Conservation (phyloP, 306 rosid species). For the Rubus idaeus region DNA sequence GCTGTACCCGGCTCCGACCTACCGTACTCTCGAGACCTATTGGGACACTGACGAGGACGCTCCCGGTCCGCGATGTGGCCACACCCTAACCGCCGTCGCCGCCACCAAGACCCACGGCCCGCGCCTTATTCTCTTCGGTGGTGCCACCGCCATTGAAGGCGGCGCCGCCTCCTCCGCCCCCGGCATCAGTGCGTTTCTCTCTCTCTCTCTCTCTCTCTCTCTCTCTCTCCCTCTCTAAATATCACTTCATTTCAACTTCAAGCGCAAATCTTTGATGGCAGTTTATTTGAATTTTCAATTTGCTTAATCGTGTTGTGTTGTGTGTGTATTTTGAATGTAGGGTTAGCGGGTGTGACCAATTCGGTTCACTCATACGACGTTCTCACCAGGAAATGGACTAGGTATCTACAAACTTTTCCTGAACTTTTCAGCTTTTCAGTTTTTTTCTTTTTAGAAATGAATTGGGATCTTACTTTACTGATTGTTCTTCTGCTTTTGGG, state of each 20-base stretch:
- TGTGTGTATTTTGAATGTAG: slow-evolving; percentile 32
- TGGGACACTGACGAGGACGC: slow-evolving; percentile 95
- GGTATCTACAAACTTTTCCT: slow-evolving; percentile 40
- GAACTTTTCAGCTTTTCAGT: background rate
- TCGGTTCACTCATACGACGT: slow-evolving; percentile 88
- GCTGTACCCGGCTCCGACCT: slow-evolving; percentile 87
- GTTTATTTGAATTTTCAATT: background rate
- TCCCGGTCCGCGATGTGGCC: slow-evolving; percentile 93
- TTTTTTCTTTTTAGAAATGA: slow-evolving; percentile 19
- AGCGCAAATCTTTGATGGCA: background rate
- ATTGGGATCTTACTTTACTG: slow-evolving; percentile 26
- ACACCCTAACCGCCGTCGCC: slow-evolving; percentile 90
- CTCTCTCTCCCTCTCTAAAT: no score
- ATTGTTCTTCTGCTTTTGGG: slow-evolving; percentile 28
- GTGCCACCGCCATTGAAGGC: slow-evolving; percentile 98
- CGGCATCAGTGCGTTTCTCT: slow-evolving; percentile 62
- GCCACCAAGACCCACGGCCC: slow-evolving; percentile 84
- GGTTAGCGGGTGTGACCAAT: slow-evolving; percentile 94
- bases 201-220: no score
- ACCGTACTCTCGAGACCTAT: slow-evolving; percentile 52
- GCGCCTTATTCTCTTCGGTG: slow-evolving; percentile 88
- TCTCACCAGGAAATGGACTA: slow-evolving; percentile 81
- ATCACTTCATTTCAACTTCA: background rate
- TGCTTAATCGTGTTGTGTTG: background rate
- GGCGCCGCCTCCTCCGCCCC: slow-evolving; percentile 77